These are phyloP conservation scores for Metrosideros polymorpha DNA, from an alignment of 441 rosid genomes.

Conservation along the genomic window DNA sequence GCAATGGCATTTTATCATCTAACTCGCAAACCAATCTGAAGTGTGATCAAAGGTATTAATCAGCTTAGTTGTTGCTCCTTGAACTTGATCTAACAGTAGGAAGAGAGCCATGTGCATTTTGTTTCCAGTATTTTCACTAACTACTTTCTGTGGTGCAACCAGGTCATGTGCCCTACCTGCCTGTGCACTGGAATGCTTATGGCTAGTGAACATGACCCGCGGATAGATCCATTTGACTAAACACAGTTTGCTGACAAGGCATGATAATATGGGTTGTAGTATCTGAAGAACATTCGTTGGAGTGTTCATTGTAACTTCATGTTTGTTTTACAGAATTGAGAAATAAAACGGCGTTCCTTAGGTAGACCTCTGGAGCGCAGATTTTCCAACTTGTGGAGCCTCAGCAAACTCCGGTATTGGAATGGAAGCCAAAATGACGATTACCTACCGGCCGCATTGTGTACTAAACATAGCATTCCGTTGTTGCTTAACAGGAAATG, in stretches of 20 bases:
- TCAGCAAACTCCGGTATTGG: neutral
- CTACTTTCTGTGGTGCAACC: neutral
- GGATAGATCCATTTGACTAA: constrained; percentile 61
- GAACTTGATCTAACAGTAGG: neutral
- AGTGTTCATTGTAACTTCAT: neutral
- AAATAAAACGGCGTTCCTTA: neutral
- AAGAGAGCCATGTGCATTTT: neutral
- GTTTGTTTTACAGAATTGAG: neutral
- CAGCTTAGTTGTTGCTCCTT: neutral
- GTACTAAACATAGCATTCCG: neutral
- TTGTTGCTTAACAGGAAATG: neutral
- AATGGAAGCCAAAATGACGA: neutral
- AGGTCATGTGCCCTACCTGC: constrained; percentile 86
- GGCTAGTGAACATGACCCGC: constrained; percentile 72
- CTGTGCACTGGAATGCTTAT: constrained; percentile 68
- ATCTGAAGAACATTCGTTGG: neutral
- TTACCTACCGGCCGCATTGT: neutral
- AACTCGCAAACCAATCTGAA: neutral
- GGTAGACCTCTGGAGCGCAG: neutral
- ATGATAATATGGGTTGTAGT: neutral
- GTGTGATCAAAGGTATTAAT: neutral
- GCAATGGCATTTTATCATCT: neutral
- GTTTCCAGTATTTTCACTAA: neutral
- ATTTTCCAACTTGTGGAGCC: neutral
- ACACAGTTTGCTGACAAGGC: neutral